Evolutionary conservation across 108 stramenopile species (phyloP), one percentile per base, ranked within the genome.

Genomic region (Cylindrotheca closterium): DNA sequence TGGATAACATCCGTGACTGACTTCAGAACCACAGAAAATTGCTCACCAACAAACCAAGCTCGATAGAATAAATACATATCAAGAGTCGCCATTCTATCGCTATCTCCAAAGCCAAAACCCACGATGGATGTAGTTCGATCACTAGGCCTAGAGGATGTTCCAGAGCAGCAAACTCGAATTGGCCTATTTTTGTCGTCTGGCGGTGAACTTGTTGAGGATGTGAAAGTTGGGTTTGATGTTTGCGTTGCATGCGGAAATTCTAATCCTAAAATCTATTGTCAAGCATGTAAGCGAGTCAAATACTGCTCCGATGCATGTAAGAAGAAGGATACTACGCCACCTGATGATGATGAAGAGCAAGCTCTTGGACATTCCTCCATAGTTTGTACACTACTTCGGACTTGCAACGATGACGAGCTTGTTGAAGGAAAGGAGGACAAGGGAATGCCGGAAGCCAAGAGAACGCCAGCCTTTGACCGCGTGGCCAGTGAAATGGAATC

Each of bases 401-500:
- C 85, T 8, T 94, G 92, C 63, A 75, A 87, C 53, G 79, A 82
- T 50, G 92, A 94, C 62, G 93, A 91, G 69, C 62, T 51, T 12
- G 63, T 68, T 30, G 51, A 57, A 18, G 74, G 65, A n/a, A 80
- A 65, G 4, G 58, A 72, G 1, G 63, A 60, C 4, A 19, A 56
- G 18, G 23, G 29, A 12, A 25, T 25, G 4, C 50, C 68, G 4
- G 66, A 62, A 10, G 74, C 49, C 7, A 55, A 53, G 53, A 18
- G 60, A 47, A 78, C 80, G 21, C 82, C 86, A 27, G 86, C 93
- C 7, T 51, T 49, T 17, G 82, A 94, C 71, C 76, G 93, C 58
- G 58, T 94, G 5, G 72, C 62, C 49, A 94, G 89, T 21, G 93
- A 94, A 67, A 70, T 67, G 24, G 88, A 94, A 51, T 89, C 89